Conservation (phyloP, 1,139 yeast species). For the Arxiozyma heterogenica region DNA sequence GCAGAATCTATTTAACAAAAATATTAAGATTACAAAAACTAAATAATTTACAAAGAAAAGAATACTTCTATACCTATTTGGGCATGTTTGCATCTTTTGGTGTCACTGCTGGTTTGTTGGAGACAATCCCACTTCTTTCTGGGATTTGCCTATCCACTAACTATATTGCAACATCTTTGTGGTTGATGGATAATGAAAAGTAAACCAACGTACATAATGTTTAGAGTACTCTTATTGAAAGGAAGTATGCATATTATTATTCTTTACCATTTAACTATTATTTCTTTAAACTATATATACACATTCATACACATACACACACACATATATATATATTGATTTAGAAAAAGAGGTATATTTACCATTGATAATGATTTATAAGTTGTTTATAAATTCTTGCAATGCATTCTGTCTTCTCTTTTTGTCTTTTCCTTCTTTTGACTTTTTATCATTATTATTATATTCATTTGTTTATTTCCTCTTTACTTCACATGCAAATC, state of each 20-base stretch:
- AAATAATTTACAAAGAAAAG: constrained; percentile 20
- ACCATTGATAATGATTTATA: neutral
- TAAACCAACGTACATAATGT: neutral
- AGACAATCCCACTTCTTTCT: constrained; percentile 25
- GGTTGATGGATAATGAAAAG: constrained; percentile 14
- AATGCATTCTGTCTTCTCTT: neutral
- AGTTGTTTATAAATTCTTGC: neutral
- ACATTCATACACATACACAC: neutral
- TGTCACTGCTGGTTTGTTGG: constrained; percentile 21
- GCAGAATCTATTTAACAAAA: constrained; percentile 23
- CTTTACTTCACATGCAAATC: too few species aligned
- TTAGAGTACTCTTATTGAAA: too few species aligned
- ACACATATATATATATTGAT: neutral
- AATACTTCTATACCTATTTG: constrained; percentile 17
- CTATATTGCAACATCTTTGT: constrained; percentile 24
- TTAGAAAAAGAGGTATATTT: neutral
- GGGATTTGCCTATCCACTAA: constrained; percentile 25
- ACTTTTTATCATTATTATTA: too few species aligned
- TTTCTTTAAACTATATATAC: neutral
- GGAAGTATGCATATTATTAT: too few species aligned
- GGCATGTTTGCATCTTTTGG: constrained; percentile 29
- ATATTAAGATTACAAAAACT: constrained; percentile 19
- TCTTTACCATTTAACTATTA: neutral
- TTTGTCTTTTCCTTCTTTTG: neutral
- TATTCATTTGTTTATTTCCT: neutral